Conservation (phyloP, 768 basidiomycete species). For the Hortiboletus campestris region DNA sequence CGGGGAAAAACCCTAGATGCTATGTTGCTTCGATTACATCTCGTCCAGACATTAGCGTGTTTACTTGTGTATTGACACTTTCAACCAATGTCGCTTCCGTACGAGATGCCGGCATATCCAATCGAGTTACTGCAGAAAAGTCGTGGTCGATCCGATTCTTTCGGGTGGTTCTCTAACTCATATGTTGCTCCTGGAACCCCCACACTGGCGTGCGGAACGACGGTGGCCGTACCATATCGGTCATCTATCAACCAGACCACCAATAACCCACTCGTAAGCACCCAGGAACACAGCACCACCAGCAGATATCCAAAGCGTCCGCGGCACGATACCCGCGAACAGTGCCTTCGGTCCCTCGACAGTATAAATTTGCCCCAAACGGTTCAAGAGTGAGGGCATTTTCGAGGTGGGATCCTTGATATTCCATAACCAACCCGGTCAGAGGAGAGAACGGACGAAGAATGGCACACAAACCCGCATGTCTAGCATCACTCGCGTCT, state of each 20-base stretch:
- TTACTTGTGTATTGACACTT: too few relatives aligned
- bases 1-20: too few relatives aligned
- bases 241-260: slow-evolving; percentile 40
- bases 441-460: not conserved
- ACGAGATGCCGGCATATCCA: not conserved
- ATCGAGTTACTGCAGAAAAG: too few relatives aligned
- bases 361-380: slow-evolving; percentile 64
- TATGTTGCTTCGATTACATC: too few relatives aligned
- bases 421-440: not conserved
- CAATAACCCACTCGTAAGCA: slow-evolving; percentile 84
- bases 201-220: not conserved
- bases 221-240: not conserved
- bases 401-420: slow-evolving; percentile 49
- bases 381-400: slow-evolving; percentile 52
- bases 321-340: slow-evolving; percentile 84
- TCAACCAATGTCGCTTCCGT: not conserved
- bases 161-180: not conserved
- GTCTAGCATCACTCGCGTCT: slow-evolving; percentile 97
- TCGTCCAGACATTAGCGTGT: too few relatives aligned
- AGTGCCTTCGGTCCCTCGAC: slow-evolving; percentile 73
- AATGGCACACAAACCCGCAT: slow-evolving; percentile 55
- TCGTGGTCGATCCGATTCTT: not conserved
- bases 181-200: not conserved
- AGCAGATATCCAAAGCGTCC: slow-evolving; percentile 94
- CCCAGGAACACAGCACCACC: slow-evolving; percentile 97